These are phyloP conservation scores for Musa schizocarpa DNA, from an alignment of 176 grass and related monocot species.

Conservation along the genomic window DNA sequence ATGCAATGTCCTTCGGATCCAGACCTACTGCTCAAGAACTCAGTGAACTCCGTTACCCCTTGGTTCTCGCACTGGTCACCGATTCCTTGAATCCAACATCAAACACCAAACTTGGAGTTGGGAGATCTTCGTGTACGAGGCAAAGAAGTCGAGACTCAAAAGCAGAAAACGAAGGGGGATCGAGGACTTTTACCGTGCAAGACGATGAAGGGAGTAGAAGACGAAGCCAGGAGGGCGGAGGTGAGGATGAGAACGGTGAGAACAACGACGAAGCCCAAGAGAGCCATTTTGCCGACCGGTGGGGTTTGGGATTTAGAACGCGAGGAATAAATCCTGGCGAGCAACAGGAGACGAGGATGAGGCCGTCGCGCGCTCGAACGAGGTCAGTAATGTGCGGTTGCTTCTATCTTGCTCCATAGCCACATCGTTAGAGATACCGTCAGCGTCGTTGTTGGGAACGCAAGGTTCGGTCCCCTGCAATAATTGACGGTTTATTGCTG, in stretches of 20 bases:
- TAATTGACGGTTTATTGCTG: too few relatives aligned
- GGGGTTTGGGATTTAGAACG: neutral
- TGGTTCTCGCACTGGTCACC: constrained; percentile 80
- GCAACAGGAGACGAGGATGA: neutral
- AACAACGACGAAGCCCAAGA: neutral
- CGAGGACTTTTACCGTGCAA: constrained; percentile 46
- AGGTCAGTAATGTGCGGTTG: too few relatives aligned
- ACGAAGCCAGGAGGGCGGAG: neutral
- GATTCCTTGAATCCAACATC: constrained; percentile 34
- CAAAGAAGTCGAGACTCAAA: neutral
- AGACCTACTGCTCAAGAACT: constrained; percentile 64
- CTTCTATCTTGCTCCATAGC: too few relatives aligned
- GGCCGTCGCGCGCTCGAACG: too few relatives aligned
- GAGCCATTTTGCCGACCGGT: too few relatives aligned
- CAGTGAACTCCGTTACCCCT: constrained; percentile 65
- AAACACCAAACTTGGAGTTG: neutral
- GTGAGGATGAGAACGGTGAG: neutral
- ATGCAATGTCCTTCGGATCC: constrained; percentile 84
- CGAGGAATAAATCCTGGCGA: neutral
- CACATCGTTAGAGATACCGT: too few relatives aligned
- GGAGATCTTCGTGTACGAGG: neutral
- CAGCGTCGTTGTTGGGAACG: too few relatives aligned
- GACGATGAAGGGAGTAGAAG: constrained; percentile 55
- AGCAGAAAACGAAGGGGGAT: neutral
- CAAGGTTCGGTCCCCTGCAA: too few relatives aligned